A percentile compares a stretch with the other conserved stretches of the same genome.
Evolutionary conservation across 108 stramenopile genomes (phyloP).

Genomic region (Asterionellopsis glacialis): DNA sequence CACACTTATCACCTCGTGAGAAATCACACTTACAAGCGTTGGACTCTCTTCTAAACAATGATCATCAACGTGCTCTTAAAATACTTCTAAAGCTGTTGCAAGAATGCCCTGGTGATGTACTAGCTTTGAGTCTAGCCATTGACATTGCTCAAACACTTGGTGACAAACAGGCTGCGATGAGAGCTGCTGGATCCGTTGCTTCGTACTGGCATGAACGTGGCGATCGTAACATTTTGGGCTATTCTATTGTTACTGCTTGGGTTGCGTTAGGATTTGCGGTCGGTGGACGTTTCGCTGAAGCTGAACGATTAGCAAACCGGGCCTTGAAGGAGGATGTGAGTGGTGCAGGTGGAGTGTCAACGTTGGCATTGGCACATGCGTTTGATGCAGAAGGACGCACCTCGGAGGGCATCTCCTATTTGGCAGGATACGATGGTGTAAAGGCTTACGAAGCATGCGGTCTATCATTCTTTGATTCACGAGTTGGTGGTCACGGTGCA

Average conservation of each 20-base stretch:
- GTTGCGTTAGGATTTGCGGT: constrained; percentile 72
- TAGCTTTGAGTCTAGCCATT: constrained; percentile 71
- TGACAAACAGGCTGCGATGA: constrained; percentile 53
- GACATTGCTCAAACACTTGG: constrained; percentile 71
- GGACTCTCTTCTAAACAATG: constrained; percentile 48
- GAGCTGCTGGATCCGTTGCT: constrained; percentile 63
- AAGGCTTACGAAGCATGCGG: constrained; percentile 61
- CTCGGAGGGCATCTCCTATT: constrained; percentile 73
- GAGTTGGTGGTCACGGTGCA: constrained; percentile 69
- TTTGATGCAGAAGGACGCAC: constrained; percentile 70
- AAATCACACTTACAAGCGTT: constrained; percentile 57
- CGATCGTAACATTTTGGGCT: constrained; percentile 43
- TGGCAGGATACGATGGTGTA: constrained; percentile 62
- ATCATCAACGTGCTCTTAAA: constrained; percentile 54
- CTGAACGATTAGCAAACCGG: constrained; percentile 52
- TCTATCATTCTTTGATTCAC: constrained; percentile 60
- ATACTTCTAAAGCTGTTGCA: constrained; percentile 51
- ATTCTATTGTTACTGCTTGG: constrained; percentile 51
- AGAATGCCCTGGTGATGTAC: constrained; percentile 68
- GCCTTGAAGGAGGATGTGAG: constrained; percentile 46
- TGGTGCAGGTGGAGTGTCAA: constrained; percentile 52
- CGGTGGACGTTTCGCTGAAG: constrained; percentile 42
- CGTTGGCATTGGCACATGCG: constrained; percentile 63
- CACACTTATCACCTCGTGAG: constrained; percentile 52
- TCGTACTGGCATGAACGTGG: constrained; percentile 81